Evolutionary conservation across 176 grass and related monocot genomes (phyloP), one percentile per base, ranked within the genome.

Genomic region (Oryza australiensis): DNA sequence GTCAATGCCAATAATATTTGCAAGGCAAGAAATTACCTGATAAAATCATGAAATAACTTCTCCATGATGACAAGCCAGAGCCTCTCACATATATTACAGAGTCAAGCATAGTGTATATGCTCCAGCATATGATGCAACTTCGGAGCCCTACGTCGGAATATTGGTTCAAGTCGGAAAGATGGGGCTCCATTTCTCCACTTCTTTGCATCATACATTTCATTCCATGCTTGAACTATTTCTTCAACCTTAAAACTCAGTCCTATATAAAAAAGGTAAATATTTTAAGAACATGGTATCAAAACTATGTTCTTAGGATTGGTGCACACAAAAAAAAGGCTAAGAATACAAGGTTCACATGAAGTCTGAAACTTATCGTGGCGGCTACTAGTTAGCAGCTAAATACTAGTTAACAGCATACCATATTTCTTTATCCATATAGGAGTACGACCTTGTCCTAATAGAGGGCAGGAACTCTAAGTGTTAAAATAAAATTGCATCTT

Each of bases 211-310:
- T 92, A 84, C 87, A 92, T 92, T 74, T 92, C 89, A 85, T 85
- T 92, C 89, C 89, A 94, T 7, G 93, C 87, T 62, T 92, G 84
- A 73, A 92, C 86, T 74, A 92, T 94, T 79, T 94, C 87, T 62
- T 94, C 93, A 83, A 94, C 84, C 78, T 89, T 89, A 76, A 92
- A 94, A 73, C 84, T 88, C 42, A 90, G 66, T 68, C 87, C 93
- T 95, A 80, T 70, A 92, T 27, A 92, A 60, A 59, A 80, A 83
- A 15, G 11, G 18, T 87, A 82, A 53, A 35, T 34, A 5, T 77
- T 14, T 10, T 67, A 38, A 87, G 85, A 4, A 34, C 64, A 66
- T 68, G 48, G 59, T 69, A 33, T 67, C 3, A 8, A 68, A 81
- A 66, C 9, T 62, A 62, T 32, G 28, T 30, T 24, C 26, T 18